A percentile compares a stretch with the other conserved stretches of the same genome.
Evolutionary conservation across 768 basidiomycete genomes (phyloP).

Genomic region (Dentipellis fragilis): DNA sequence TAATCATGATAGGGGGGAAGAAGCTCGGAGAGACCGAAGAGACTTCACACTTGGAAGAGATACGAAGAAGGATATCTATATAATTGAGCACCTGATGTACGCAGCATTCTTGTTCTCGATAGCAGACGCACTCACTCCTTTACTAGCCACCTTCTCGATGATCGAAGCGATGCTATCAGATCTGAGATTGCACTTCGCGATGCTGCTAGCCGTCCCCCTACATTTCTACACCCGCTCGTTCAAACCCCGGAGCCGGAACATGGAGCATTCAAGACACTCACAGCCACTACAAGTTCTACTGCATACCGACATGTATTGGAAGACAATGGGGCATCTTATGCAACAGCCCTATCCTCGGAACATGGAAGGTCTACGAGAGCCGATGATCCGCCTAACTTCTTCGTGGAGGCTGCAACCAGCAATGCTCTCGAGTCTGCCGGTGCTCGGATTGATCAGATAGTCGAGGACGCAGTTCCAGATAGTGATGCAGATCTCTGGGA

Average conservation of each 20-base stretch:
- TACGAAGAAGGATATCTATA: neutral
- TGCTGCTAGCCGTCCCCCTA: neutral
- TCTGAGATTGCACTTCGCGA: constrained; percentile 20
- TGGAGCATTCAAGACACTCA: neutral
- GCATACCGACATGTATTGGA: neutral
- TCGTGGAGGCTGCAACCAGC: too few species aligned
- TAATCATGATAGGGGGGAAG: neutral
- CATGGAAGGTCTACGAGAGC: neutral
- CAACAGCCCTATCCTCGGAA: neutral
- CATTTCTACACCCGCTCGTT: too few species aligned
- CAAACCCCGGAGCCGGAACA: too few species aligned
- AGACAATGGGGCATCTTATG: neutral
- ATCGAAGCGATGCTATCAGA: constrained; percentile 30
- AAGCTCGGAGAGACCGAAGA: neutral
- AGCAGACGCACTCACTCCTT: neutral
- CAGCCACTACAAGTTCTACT: neutral
- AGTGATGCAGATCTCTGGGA: too few species aligned
- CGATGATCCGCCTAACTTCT: too few species aligned
- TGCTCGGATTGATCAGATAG: too few species aligned
- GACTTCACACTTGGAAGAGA: neutral
- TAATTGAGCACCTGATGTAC: neutral
- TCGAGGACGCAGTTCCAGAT: too few species aligned
- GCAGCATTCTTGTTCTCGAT: neutral
- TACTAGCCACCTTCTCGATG: constrained; percentile 22
- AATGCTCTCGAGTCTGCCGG: too few species aligned